Conservation (phyloP, 2,329 filamentous ascomycete genomes). For the Ceratocystis albifundus region DNA sequence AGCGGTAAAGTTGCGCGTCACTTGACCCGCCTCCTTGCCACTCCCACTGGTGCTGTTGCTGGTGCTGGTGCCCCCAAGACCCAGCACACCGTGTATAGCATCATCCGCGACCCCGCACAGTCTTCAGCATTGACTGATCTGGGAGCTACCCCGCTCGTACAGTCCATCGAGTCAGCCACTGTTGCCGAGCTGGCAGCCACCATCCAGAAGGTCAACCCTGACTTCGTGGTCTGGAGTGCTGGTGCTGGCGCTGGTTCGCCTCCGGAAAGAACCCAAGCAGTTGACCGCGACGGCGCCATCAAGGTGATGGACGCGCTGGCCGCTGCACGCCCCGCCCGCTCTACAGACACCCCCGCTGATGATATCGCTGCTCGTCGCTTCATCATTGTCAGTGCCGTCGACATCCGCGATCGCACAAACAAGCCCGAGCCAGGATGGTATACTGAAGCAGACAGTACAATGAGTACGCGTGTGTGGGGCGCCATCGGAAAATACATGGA, state of each 20-base stretch:
- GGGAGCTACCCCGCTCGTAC: constrained; percentile 35
- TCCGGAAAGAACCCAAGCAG: constrained; percentile 33
- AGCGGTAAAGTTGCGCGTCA: constrained; percentile 27
- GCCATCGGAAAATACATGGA: constrained; percentile 33
- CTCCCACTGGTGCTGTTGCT: background rate
- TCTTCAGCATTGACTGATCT: constrained; percentile 30
- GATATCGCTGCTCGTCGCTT: constrained; percentile 26
- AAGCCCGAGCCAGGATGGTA: constrained; percentile 36
- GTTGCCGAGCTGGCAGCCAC: constrained; percentile 32
- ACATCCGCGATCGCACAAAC: constrained; percentile 34
- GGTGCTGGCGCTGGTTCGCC: constrained; percentile 25
- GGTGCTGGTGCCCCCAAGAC: constrained; percentile 20
- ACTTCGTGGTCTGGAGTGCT: constrained; percentile 30
- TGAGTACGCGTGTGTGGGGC: constrained; percentile 32
- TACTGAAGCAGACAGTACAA: constrained; percentile 30
- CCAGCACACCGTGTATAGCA: constrained; percentile 26
- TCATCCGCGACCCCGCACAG: constrained; percentile 30
- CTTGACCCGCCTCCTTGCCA: constrained; percentile 25
- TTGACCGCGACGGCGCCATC: constrained; percentile 38
- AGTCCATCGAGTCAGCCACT: constrained; percentile 33
- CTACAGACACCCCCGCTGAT: background rate
- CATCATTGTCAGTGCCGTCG: constrained; percentile 36
- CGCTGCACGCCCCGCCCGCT: constrained; percentile 25
- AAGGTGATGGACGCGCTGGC: constrained; percentile 36
- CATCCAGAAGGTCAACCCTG: constrained; percentile 30